phyloP scores from a whole-genome alignment of 2,329 filamentous ascomycete species.

The Fusarium longipes region DNA sequence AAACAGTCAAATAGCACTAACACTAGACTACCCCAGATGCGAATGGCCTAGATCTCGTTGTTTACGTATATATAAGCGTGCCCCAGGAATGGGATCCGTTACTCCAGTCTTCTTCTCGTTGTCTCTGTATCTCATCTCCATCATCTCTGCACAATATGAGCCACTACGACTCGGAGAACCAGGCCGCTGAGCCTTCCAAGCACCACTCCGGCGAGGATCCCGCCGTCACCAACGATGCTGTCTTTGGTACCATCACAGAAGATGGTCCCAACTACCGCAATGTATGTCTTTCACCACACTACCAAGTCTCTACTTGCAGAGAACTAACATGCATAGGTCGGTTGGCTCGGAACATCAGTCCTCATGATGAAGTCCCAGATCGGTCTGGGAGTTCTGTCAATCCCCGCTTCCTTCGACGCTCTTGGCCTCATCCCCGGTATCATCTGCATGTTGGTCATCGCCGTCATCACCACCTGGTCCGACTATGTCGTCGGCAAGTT shows the following conservation, averaged over 20 bases:
- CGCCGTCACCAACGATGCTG: constrained; percentile 44
- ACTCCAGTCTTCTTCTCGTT: not conserved
- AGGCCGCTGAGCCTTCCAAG: constrained; percentile 20
- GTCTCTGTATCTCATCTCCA: constrained; percentile 3
- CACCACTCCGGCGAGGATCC: constrained; percentile 8
- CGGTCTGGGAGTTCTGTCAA: constrained; percentile 60
- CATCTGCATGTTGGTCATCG: constrained; percentile 56
- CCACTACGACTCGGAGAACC: constrained; percentile 35
- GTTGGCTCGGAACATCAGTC: constrained; percentile 58
- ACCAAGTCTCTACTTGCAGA: not conserved
- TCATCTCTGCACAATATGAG: constrained; percentile 11
- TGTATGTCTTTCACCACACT: constrained; percentile 27
- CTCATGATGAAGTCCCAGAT: constrained; percentile 63
- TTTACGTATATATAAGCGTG: constrained; percentile 24
- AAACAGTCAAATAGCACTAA: not conserved
- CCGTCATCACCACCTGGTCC: constrained; percentile 60
- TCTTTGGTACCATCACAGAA: constrained; percentile 48
- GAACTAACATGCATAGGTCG: constrained; percentile 48
- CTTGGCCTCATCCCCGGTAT: constrained; percentile 62
- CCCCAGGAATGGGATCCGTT: constrained; percentile 4
- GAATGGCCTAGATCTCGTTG: not conserved
- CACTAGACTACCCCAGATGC: constrained; percentile 19
- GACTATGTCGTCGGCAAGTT: constrained; percentile 61
- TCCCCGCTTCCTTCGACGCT: constrained; percentile 58
- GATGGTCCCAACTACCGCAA: constrained; percentile 49